Base-by-base conservation (phyloP, 495 filamentous ascomycete genomes). In the Hyaloscypha hepaticicola region DNA sequence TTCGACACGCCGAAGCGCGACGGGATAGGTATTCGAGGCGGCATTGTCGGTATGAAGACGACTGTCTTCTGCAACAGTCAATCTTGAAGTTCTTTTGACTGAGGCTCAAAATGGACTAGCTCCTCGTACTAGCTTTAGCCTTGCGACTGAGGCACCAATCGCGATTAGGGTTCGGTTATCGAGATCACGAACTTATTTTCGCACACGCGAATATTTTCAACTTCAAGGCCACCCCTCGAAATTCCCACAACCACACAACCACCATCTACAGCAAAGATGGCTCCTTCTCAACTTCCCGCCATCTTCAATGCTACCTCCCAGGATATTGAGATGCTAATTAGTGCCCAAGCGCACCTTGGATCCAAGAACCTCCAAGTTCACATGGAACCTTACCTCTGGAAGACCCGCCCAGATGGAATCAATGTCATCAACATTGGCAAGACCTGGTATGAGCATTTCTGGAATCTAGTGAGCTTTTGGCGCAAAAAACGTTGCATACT, bases 341-440 rank as follows among this genome's bases (percentile, higher is more conserved):
- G 92, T 74, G 95, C 95, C 75, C 93, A 97, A 81, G 89, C 86
- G 80, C 95, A 99, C 83, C 87, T 99, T 69, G 95, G 95, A 77
- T 93, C 90, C 82, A 99, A 99, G 89, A 99, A 99, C 85, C 76
- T 98, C 70, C 93, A 97, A 83, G 83, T 95, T 75, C 92, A 98
- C 83, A 98, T 97, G 95, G 93, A 98, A 83, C 92, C 95, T 69
- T 99, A 99, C 84, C 87, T 99, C 74, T 98, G 92, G 93, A 99
- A 98, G 88, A 96, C 92, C 76, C 89, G 95, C 74, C 88, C 93
- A 64, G 95, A 99, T 72, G 95, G 95, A 80, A 88, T 99, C 83
- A 98, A 99, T 77, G 86, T 99, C 67, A 86, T 99, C 80, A 98
- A 99, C 87, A 91, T 99, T 80, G 92, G 93, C 85, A 99, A 99